phyloP scores from a whole-genome alignment of 176 grass and related monocot species.

The Oryza australiensis region DNA sequence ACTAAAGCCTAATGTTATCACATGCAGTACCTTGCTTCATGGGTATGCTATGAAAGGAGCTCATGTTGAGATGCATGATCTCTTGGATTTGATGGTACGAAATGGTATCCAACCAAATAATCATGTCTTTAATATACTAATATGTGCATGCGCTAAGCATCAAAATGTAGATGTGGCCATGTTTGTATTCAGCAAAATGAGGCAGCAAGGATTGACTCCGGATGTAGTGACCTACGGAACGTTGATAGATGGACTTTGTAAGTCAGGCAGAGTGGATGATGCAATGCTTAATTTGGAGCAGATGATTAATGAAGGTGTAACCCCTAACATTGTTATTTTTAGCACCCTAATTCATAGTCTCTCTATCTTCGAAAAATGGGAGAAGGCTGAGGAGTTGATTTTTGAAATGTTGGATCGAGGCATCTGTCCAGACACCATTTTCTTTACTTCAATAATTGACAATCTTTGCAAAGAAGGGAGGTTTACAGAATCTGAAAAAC shows the following conservation, averaged over 20 bases:
- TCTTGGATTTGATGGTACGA: too few species aligned
- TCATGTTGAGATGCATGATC: too few species aligned
- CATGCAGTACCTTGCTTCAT: too few species aligned
- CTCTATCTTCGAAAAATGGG: constrained; percentile 10
- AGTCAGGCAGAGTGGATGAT: background rate
- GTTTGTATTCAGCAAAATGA: too few species aligned
- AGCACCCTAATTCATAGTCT: background rate
- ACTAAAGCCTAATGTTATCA: too few species aligned
- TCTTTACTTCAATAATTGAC: constrained; percentile 3
- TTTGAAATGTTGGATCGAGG: constrained; percentile 31
- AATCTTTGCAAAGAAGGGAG: background rate
- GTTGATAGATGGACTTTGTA: background rate
- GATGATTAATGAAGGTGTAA: background rate
- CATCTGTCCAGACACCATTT: background rate
- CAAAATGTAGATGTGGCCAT: too few species aligned
- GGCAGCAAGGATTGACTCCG: too few species aligned
- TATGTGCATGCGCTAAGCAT: too few species aligned
- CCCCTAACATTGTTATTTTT: background rate
- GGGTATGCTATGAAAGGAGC: too few species aligned
- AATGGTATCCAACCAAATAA: too few species aligned
- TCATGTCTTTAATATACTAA: too few species aligned
- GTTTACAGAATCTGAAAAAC: background rate
- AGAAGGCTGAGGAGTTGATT: constrained; percentile 20
- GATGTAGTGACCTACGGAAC: too few species aligned
- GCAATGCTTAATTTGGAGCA: constrained; percentile 20